Base-by-base conservation (phyloP, 306 rosid species). In the Quercus suber region DNA sequence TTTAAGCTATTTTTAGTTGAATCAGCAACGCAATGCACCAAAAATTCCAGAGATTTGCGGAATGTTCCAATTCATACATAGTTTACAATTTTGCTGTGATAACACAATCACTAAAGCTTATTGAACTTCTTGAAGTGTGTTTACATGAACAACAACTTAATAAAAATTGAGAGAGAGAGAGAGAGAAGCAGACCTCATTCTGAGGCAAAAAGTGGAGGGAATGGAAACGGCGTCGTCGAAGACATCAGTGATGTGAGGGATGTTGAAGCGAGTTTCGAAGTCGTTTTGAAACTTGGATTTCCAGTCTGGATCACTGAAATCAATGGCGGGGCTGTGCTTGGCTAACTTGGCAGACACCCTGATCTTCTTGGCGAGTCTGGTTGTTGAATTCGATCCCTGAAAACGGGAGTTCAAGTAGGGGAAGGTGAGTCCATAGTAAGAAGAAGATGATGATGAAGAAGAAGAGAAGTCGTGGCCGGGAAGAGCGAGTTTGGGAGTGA, bases 201-300 rank as follows among this genome's bases (percentile, higher is more conserved):
- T 90, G 87, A 95, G 98, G 75, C 98, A 95, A 77, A 95, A 95
- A 27, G 99, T 95, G 49, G 99, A 95, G n/a, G 94, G 99, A 71
- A 95, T 90, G 19, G 98, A 76, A 79, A 79, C 55, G 57, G 86
- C 86, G 78, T 93, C 91, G 0, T 71, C 83, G 78, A 92, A 90
- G 30, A 87, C 61, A 15, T 95, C 97, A 21, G 96, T 89, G 72
- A 95, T 77, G 79, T 93, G 99, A 13, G 99, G 99, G 27, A 95
- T 84, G 23, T 85, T 84, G 82, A 95, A 95, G 77, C 99, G 98
- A 3, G 33, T 72, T 75, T 85, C 94, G 74, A 93, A 91, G 23
- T 95, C 97, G 12, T 63, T 20, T 83, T 95, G 88, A 74, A 89
- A 95, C 91, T 91, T 93, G 58, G 79, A 78, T 76, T 93, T 91